Evolutionary conservation across 257 asterid genomes (phyloP).

Genomic region (Salvia miltiorrhiza): DNA sequence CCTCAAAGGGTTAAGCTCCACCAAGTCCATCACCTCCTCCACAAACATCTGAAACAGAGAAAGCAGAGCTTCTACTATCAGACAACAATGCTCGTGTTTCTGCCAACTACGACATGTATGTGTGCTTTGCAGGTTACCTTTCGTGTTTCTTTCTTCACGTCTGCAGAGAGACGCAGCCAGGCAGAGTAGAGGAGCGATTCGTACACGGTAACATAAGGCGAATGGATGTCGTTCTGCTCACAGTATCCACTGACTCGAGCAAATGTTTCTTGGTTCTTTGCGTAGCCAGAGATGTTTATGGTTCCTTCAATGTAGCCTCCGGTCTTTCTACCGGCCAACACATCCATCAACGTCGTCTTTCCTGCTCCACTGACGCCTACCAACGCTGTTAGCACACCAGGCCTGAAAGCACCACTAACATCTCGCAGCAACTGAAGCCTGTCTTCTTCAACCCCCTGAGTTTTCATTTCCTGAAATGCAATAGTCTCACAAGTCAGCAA

Average conservation of each 20-base stretch:
- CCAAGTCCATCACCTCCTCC: slow-evolving; percentile 83
- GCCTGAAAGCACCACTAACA: slow-evolving; percentile 80
- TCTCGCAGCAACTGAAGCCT: slow-evolving; percentile 64
- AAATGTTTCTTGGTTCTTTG: slow-evolving; percentile 73
- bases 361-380: slow-evolving; percentile 97
- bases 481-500: slow-evolving; percentile 7
- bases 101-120: background rate
- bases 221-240: slow-evolving; percentile 86
- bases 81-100: background rate
- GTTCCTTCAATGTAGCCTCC: slow-evolving; percentile 84
- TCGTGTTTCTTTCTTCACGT: slow-evolving; percentile 60
- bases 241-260: slow-evolving; percentile 92
- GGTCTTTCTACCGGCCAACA: slow-evolving; percentile 82
- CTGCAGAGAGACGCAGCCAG: slow-evolving; percentile 82
- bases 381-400: slow-evolving; percentile 74
- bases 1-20: slow-evolving; percentile 68
- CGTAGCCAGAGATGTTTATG: slow-evolving; percentile 70
- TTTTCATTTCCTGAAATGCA: slow-evolving; percentile 69
- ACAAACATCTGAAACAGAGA: slow-evolving; percentile 65
- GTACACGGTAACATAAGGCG: slow-evolving; percentile 77
- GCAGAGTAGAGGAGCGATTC: slow-evolving; percentile 88
- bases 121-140: slow-evolving; percentile 38
- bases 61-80: background rate
- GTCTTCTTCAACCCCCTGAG: slow-evolving; percentile 58
- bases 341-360: slow-evolving; percentile 92